Conservation (phyloP, 2,329 filamentous ascomycete genomes). For the Fusarium sp. region DNA sequence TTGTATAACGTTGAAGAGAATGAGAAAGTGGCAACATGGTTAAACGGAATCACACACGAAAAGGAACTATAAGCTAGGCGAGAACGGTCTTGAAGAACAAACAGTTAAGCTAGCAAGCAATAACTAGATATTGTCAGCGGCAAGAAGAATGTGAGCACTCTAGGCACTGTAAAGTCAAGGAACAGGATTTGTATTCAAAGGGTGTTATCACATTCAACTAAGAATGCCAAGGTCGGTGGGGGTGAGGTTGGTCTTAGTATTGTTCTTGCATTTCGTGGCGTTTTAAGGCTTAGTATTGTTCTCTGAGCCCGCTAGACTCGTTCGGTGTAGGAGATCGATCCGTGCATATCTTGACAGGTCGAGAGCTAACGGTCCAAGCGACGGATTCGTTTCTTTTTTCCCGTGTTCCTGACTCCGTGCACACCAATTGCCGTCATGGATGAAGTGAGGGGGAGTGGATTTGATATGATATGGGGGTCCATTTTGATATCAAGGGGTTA, state of each 20-base stretch:
- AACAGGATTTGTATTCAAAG: conserved; percentile 22
- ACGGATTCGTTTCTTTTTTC: conserved; percentile 14
- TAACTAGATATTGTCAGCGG: conserved; percentile 33
- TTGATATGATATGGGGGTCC: neutral
- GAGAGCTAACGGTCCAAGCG: conserved; percentile 21
- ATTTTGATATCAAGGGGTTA: neutral
- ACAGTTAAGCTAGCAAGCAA: conserved; percentile 14
- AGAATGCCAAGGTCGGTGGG: conserved; percentile 24
- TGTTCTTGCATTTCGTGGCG: conserved; percentile 47
- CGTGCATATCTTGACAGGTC: conserved; percentile 35
- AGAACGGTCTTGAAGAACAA: conserved; percentile 18
- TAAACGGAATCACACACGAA: conserved; percentile 26
- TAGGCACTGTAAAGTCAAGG: neutral
- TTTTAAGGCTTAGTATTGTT: conserved; percentile 48
- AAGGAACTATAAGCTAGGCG: neutral
- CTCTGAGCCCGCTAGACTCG: conserved; percentile 21
- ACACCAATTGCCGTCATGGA: conserved; percentile 10
- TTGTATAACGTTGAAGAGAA: conserved; percentile 18
- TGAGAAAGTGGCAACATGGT: conserved; percentile 28
- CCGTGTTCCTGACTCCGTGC: conserved; percentile 27
- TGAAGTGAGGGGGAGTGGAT: neutral
- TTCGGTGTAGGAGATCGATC: conserved; percentile 14
- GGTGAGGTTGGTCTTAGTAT: conserved; percentile 43
- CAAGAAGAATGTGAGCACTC: conserved; percentile 25
- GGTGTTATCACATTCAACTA: conserved; percentile 28